Evolutionary conservation across 306 rosid species (phyloP).

Genomic region (Astragalus membranaceus): DNA sequence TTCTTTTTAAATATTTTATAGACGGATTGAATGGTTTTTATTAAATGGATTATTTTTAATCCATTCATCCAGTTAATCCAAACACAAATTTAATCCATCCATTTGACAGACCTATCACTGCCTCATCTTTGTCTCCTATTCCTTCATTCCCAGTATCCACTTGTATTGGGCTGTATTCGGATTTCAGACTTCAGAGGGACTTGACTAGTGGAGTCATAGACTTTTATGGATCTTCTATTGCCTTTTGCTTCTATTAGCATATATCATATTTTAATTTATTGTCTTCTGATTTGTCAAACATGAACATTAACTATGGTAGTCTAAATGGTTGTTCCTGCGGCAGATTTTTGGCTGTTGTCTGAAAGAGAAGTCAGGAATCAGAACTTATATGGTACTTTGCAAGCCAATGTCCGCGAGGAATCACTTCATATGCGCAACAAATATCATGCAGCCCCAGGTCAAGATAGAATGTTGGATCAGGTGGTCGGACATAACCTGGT

Average conservation of each 20-base stretch:
- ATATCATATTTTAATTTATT: background rate
- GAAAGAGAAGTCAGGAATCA: slow-evolving; percentile 22
- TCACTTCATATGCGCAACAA: slow-evolving; percentile 10
- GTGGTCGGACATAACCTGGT: slow-evolving; percentile 27
- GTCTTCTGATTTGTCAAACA: slow-evolving; percentile 4
- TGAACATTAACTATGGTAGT: background rate
- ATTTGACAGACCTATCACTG: background rate
- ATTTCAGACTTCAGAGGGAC: background rate
- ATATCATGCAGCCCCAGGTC: slow-evolving; percentile 35
- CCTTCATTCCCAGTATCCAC: background rate
- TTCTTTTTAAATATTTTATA: too few relatives aligned
- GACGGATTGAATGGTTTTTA: too few relatives aligned
- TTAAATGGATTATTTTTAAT: too few relatives aligned
- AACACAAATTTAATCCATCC: too few relatives aligned
- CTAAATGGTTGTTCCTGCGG: slow-evolving; percentile 27
- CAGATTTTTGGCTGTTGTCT: slow-evolving; percentile 45
- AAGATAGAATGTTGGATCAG: slow-evolving; percentile 29
- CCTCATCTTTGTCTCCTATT: background rate
- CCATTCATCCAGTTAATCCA: too few relatives aligned
- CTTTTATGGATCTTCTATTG: slow-evolving; percentile 6
- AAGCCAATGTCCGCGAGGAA: slow-evolving; percentile 30
- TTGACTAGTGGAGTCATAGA: slow-evolving; percentile 5
- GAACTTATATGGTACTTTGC: slow-evolving; percentile 25
- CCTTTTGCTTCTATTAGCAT: slow-evolving; percentile 3
- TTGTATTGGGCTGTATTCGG: background rate